A percentile compares a stretch with the other conserved stretches of the same genome.
These are phyloP conservation scores for Microbotryomycetes sp. DNA, from an alignment of 1,284 basidiomycete genomes.

Conservation along the genomic window DNA sequence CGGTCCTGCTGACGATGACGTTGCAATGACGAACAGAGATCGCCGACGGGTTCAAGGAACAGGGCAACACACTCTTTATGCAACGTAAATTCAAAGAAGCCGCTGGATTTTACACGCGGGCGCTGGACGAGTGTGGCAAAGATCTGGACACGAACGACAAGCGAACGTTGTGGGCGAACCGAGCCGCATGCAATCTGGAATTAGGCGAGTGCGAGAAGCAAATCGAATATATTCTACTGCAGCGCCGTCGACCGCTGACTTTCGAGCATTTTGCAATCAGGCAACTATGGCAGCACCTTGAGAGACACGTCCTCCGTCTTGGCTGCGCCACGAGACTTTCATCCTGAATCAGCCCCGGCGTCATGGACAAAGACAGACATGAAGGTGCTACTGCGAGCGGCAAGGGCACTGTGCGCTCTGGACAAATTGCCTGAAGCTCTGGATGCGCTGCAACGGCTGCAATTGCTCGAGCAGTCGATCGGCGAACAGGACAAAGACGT, in stretches of 20 bases:
- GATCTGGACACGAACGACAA: conserved; percentile 50
- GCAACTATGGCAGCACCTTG: conserved; percentile 78
- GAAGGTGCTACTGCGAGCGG: conserved; percentile 80
- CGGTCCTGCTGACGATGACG: conserved; percentile 22
- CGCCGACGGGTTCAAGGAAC: conserved; percentile 85
- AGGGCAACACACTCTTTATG: conserved; percentile 90
- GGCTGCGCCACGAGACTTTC: conserved; percentile 36
- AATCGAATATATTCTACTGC: too few relatives aligned
- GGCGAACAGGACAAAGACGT: conserved; percentile 39
- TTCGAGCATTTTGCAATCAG: too few relatives aligned
- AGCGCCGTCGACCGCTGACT: too few relatives aligned
- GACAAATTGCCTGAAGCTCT: conserved; percentile 67
- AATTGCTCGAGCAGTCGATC: conserved; percentile 9
- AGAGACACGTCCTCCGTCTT: conserved; percentile 73
- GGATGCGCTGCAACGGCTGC: conserved; percentile 66
- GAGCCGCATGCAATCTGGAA: conserved; percentile 87
- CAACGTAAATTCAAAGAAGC: conserved; percentile 82
- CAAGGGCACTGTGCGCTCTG: conserved; percentile 62
- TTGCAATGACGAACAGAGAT: conserved; percentile 53
- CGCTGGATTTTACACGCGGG: conserved; percentile 80
- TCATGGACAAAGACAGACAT: conserved; percentile 46
- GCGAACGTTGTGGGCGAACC: conserved; percentile 64
- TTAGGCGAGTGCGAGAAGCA: conserved; percentile 60
- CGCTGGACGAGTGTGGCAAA: conserved; percentile 64
- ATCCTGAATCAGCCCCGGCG: conserved; percentile 24